Base-by-base conservation (phyloP, 306 rosid species). In the Gastrolobium villosum region DNA sequence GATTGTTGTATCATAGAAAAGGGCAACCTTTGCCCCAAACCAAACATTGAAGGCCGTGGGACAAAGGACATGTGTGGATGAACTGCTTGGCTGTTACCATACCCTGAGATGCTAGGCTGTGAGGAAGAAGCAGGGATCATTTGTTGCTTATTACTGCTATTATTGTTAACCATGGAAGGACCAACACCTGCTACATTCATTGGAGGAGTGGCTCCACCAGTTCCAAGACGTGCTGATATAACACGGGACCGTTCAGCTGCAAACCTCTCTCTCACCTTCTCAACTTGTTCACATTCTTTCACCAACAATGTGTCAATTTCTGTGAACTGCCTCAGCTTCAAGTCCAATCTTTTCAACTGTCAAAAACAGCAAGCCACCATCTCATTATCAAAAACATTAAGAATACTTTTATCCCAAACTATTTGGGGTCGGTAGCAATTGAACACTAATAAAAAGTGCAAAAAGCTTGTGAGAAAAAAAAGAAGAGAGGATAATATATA, bases 1-100 rank as follows among this genome's bases (percentile, higher is more conserved):
- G 97, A 61, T 82, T 89, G 92, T 66, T 90, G 98, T 72, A 93
- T 87, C 72, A 94, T 89, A 10, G 98, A 78, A 2, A 93, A 76
- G 26, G 99, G 99, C 76, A 96, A 75, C 80, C 99, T 88, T 37
- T 90, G 96, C 61, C 99, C 98, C 85, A 93, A 61, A 36, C 97
- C 98, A 65, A 89, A 86, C 96, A 93, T 78, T 11, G 94, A 72
- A 83, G 92, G 99, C 43, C 94, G 92, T 9, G 86, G 89, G 87
- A 82, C 84, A 50, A 87, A 96, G 48, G 97, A 90, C 93, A 86
- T 88, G 79, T 90, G 97, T 56, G 96, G 94, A 83, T 93, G 97
- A 67, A 84, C 88, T 48, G 86, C 87, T 83, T 90, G 99, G 82
- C 78, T 91, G 88, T 77, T 90, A 74, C 80, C 77, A 76, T 84